These are phyloP conservation scores for Pseudocercospora eumusae DNA, from an alignment of 2,329 filamentous ascomycete genomes.

Conservation along the genomic window DNA sequence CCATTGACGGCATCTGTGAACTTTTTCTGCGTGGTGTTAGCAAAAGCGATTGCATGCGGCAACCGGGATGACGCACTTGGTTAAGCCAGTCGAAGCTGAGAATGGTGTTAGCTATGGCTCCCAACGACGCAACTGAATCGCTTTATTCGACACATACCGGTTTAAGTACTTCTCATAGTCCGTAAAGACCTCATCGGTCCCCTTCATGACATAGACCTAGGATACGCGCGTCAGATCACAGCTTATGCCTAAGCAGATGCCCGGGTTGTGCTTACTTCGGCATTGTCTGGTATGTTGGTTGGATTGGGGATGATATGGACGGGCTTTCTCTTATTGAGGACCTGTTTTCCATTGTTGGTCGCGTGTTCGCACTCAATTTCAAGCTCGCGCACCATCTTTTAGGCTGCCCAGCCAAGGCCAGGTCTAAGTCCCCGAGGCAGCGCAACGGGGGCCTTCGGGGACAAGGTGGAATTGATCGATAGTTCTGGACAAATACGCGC, in stretches of 20 bases:
- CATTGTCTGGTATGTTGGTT: conserved; percentile 73
- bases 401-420: conserved; percentile 30
- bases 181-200: conserved; percentile 86
- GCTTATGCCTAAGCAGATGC: conserved; percentile 8
- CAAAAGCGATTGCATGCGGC: background rate
- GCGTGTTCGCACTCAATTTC: conserved; percentile 12
- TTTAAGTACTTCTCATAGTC: conserved; percentile 85
- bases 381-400: conserved; percentile 30
- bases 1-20: conserved; percentile 97
- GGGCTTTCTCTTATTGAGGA: conserved; percentile 93
- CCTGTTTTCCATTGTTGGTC: conserved; percentile 56
- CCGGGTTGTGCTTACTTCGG: conserved; percentile 66
- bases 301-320: conserved; percentile 77
- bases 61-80: conserved; percentile 61
- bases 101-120: conserved; percentile 17
- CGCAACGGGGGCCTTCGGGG: conserved; percentile 16
- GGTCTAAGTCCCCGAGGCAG: conserved; percentile 20
- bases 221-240: conserved; percentile 32
- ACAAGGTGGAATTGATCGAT: conserved; percentile 55
- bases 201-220: conserved; percentile 87
- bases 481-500: conserved; percentile 6
- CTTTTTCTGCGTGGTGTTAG: conserved; percentile 60
- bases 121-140: background rate
- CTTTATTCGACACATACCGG: conserved; percentile 59
- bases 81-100: conserved; percentile 88